Evolutionary conservation across 805 yeast species (phyloP), one percentile per base, ranked within the genome.

Genomic region (Nakazawaea pomicola): DNA sequence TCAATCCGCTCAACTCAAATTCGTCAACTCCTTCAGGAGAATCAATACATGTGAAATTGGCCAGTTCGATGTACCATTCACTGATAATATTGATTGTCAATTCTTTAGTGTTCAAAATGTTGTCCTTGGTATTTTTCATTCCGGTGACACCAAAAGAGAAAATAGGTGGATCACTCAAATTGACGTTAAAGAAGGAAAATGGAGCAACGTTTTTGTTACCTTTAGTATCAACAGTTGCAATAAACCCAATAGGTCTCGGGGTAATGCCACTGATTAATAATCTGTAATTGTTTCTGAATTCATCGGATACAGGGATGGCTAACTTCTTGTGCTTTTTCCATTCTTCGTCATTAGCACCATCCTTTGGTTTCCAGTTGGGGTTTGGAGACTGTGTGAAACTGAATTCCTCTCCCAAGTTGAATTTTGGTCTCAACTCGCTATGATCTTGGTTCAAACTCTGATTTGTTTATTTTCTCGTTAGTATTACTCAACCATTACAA

Each of bases 11-110:
- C 29, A 74, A 53, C 41, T 68, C 61, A 77, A 80, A 80, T 54
- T 79, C 86, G 46, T 71, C 73, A 12, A 70, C 63, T 3, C 61
- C 74, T 0, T 52, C 33, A 4, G 83, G 83, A 1, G 78, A 67
- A 46, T 67, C 57, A 21, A 62, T 64, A 15, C 71, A 57, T 10
- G 75, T 56, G 44, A 58, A 68, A 51, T 80, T 78, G 7, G 83
- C 81, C 18, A 83, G 84, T 45, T 79, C 84, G 20, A 70, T 57
- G 47, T 77, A 74, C 83, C 82, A 79, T 55, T 80, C 85, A 39
- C 76, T 64, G 32, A 79, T 67, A 35, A 79, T 64, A 52, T 71
- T 79, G 49, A 79, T 67, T 15, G 80, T 73, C 39, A 70, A 64
- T 50, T 79, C 85, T 4, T 57, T 61, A 2, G 78, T 75, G 18